A percentile compares a stretch with the other conserved stretches of the same genome.
These are phyloP conservation scores for Cladosporium halotolerans DNA, from an alignment of 2,329 filamentous ascomycete genomes.

Conservation along the genomic window DNA sequence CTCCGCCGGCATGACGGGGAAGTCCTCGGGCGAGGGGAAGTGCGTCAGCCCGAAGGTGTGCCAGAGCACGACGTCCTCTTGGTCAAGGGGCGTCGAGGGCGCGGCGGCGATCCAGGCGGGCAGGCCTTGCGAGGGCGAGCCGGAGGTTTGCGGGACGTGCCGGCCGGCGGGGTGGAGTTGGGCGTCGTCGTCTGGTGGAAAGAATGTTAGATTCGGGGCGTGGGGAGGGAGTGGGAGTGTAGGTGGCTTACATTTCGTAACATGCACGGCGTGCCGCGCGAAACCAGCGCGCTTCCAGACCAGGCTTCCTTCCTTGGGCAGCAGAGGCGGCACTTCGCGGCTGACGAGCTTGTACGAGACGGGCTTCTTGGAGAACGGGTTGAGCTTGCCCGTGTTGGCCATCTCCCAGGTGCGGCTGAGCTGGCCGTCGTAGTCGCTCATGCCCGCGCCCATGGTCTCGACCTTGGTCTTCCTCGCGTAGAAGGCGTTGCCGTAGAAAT, in stretches of 20 bases:
- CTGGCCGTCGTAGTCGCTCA: conserved; percentile 73
- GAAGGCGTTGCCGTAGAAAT: conserved; percentile 86
- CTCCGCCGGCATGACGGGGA: conserved; percentile 84
- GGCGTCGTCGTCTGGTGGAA: conserved; percentile 60
- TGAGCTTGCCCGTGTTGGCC: conserved; percentile 71
- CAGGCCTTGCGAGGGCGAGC: conserved; percentile 66
- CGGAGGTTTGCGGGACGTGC: conserved; percentile 82
- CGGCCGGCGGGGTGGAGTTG: conserved; percentile 80
- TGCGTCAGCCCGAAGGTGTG: conserved; percentile 90
- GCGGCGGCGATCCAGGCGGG: conserved; percentile 69
- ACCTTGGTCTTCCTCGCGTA: conserved; percentile 78
- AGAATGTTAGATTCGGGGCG: background rate
- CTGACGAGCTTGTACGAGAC: conserved; percentile 85
- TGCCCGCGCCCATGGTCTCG: conserved; percentile 59
- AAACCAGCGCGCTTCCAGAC: conserved; percentile 90
- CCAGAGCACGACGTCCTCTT: conserved; percentile 86
- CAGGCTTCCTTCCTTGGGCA: conserved; percentile 73
- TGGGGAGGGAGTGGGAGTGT: background rate
- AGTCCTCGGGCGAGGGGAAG: conserved; percentile 85
- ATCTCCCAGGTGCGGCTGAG: conserved; percentile 88
- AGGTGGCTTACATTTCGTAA: conserved; percentile 68
- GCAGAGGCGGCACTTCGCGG: conserved; percentile 68
- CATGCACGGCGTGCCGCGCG: conserved; percentile 77
- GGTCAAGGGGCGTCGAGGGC: conserved; percentile 61
- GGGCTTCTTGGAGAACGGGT: conserved; percentile 79